These are phyloP conservation scores for Esteya vermicola DNA, from an alignment of 2,329 filamentous ascomycete species.

Conservation along the genomic window DNA sequence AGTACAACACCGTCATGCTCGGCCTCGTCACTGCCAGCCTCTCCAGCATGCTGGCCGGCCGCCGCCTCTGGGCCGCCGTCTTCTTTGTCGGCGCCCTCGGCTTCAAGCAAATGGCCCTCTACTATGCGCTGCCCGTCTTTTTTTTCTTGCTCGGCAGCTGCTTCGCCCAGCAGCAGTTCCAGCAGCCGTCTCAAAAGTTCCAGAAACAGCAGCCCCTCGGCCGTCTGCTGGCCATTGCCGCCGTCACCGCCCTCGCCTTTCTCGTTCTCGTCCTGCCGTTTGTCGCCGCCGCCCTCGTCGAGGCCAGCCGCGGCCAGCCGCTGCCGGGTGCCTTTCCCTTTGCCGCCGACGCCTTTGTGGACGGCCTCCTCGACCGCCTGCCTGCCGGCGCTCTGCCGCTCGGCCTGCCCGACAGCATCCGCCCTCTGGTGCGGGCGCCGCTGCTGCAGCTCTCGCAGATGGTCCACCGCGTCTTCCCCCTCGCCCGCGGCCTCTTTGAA, in stretches of 20 bases:
- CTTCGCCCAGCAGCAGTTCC: constrained; percentile 59
- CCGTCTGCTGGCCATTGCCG: constrained; percentile 60
- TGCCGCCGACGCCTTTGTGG: no score
- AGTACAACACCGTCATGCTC: constrained; percentile 98
- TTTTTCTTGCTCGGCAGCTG: constrained; percentile 82
- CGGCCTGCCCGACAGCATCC: constrained; percentile 51
- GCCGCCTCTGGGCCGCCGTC: constrained; percentile 75
- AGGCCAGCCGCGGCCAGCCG: no score
- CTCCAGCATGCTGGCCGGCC: constrained; percentile 75
- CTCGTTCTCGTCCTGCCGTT: constrained; percentile 63
- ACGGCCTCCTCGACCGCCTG: background rate
- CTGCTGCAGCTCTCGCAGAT: constrained; percentile 70
- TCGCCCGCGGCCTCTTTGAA: constrained; percentile 89
- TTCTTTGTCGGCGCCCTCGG: constrained; percentile 91
- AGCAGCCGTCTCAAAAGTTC: no score
- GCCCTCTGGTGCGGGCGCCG: no score
- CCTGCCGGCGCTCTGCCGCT: constrained; percentile 15
- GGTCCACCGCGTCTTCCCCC: constrained; percentile 87
- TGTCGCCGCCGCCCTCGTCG: constrained; percentile 52
- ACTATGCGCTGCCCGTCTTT: constrained; percentile 89
- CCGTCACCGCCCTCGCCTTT: constrained; percentile 61
- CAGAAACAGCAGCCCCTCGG: no score
- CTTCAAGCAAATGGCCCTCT: constrained; percentile 98
- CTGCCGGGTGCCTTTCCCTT: no score
- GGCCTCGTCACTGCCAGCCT: constrained; percentile 76